Percentiles rank a stretch among this genome's conserved stretches.
These are phyloP conservation scores for Desmodesmus armatus DNA, from an alignment of 139 green algal genomes.

Conservation along the genomic window DNA sequence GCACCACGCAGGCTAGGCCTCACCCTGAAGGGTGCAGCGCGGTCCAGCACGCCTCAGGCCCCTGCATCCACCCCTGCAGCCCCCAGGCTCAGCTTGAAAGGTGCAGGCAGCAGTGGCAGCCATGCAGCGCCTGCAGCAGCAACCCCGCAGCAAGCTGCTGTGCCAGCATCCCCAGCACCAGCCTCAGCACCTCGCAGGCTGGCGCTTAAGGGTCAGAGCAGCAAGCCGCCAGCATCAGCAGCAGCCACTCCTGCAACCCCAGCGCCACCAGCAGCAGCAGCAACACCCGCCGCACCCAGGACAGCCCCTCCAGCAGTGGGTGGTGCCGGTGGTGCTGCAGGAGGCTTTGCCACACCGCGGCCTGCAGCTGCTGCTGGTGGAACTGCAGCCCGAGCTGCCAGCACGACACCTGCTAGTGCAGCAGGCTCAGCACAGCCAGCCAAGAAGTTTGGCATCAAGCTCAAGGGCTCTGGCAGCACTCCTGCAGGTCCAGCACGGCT, in stretches of 20 bases:
- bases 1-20: not conserved
- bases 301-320: not conserved
- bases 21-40: constrained; percentile 19
- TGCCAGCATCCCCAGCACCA: not conserved
- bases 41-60: too few species aligned
- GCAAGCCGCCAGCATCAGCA: not conserved
- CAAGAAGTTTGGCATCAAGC: constrained; percentile 32
- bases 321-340: not conserved
- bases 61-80: not conserved
- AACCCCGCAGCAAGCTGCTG: not conserved
- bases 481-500: not conserved
- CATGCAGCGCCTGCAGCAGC: not conserved
- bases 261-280: not conserved
- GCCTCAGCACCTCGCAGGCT: not conserved
- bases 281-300: not conserved
- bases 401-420: not conserved
- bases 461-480: constrained; percentile 9
- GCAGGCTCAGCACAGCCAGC: not conserved
- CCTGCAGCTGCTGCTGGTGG: not conserved
- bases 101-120: not conserved
- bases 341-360: not conserved
- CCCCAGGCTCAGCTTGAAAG: constrained; percentile 18
- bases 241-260: not conserved
- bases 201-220: constrained; percentile 32
- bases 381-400: not conserved